Percentiles rank a stretch among this genome's conserved stretches.
Evolutionary conservation across 1,139 yeast genomes (phyloP).

Genomic region (Pichia sp.): DNA sequence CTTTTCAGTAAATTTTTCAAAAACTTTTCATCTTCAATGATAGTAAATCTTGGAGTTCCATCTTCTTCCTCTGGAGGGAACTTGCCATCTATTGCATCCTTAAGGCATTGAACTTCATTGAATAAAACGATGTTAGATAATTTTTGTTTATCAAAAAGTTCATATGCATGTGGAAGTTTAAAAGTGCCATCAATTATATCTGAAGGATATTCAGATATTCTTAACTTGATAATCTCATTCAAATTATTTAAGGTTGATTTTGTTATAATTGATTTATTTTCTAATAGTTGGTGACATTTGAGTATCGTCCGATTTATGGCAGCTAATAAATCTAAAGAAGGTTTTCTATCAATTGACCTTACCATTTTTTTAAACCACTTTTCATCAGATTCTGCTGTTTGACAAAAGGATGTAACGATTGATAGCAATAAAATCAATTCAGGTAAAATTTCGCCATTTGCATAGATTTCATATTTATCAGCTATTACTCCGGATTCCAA

Average conservation of each 20-base stretch:
- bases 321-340: slow-evolving; percentile 28
- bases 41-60: slow-evolving; percentile 22
- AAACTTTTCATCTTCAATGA: slow-evolving; percentile 54
- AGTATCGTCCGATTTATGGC: slow-evolving; percentile 40
- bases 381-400: slow-evolving; percentile 31
- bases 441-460: slow-evolving; percentile 48
- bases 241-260: slow-evolving; percentile 32
- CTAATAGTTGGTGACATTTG: slow-evolving; percentile 44
- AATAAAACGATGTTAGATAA: slow-evolving; percentile 52
- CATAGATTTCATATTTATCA: slow-evolving; percentile 58
- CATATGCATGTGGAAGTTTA: slow-evolving; percentile 15
- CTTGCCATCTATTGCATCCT: slow-evolving; percentile 14
- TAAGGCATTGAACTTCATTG: slow-evolving; percentile 47
- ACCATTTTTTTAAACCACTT: slow-evolving; percentile 31
- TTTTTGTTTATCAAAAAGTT: slow-evolving; percentile 26
- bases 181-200: slow-evolving; percentile 12
- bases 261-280: slow-evolving; percentile 36
- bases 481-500: slow-evolving; percentile 41
- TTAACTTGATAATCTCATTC: slow-evolving; percentile 30
- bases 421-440: slow-evolving; percentile 53
- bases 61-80: slow-evolving; percentile 18
- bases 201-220: slow-evolving; percentile 40
- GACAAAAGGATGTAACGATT: slow-evolving; percentile 39
- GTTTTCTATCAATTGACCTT: slow-evolving; percentile 18
- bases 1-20: slow-evolving; percentile 52